Conservation (phyloP, 176 grass and related monocot species). For the Aegilops umbellulata region DNA sequence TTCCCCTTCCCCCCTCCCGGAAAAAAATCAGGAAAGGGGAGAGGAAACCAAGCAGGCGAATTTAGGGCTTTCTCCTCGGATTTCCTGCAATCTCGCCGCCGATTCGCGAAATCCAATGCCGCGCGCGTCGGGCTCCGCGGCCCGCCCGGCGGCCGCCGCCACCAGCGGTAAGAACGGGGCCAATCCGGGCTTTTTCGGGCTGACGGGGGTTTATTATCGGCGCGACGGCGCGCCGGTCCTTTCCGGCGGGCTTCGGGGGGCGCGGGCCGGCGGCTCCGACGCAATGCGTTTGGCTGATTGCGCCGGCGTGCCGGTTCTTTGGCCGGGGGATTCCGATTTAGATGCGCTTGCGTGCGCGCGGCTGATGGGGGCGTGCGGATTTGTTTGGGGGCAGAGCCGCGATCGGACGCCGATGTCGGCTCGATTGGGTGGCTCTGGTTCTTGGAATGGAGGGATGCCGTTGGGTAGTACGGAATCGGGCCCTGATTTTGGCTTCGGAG, state of each 20-base stretch:
- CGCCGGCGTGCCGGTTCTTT: background rate
- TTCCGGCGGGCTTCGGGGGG: background rate
- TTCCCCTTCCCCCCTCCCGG: background rate
- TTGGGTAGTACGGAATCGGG: background rate
- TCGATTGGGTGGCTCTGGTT: background rate
- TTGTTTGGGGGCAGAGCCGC: background rate
- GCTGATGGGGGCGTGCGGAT: constrained; percentile 13
- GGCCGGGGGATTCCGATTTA: background rate
- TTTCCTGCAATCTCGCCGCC: constrained; percentile 16
- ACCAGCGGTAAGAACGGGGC: constrained; percentile 24
- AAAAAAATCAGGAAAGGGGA: background rate
- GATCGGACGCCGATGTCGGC: constrained; percentile 10
- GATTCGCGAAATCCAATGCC: constrained; percentile 43
- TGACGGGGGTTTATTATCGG: background rate
- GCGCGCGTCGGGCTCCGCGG: background rate
- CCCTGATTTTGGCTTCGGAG: background rate
- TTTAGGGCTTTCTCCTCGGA: constrained; percentile 33
- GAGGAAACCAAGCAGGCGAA: background rate
- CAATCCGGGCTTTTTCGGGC: constrained; percentile 16
- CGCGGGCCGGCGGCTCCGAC: background rate
- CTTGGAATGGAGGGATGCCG: background rate
- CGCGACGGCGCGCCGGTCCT: background rate
- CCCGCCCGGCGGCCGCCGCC: constrained; percentile 7
- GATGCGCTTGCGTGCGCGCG: background rate
- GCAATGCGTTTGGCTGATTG: constrained; percentile 28